These are phyloP conservation scores for Komagataella kurtzmanii DNA, from an alignment of 805 yeast species.

Conservation along the genomic window DNA sequence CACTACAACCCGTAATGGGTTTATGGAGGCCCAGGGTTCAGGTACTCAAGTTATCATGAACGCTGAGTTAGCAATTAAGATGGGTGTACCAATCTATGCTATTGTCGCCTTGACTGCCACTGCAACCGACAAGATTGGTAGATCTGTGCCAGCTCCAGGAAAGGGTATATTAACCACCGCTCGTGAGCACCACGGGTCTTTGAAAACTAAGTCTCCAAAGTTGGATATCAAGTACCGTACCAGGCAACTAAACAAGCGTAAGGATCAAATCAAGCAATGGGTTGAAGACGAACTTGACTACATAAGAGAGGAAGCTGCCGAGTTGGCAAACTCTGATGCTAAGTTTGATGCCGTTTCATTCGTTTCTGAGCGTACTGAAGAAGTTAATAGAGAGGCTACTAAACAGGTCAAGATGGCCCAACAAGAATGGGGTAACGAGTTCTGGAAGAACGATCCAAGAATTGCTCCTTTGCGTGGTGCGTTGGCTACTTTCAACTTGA, in stretches of 20 bases:
- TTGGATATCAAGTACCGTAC: constrained; percentile 87
- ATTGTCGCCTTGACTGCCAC: constrained; percentile 89
- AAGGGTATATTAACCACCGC: constrained; percentile 98
- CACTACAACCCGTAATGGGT: constrained; percentile 91
- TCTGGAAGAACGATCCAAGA: constrained; percentile 82
- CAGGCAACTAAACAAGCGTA: constrained; percentile 77
- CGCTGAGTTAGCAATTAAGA: constrained; percentile 83
- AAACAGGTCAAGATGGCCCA: constrained; percentile 83
- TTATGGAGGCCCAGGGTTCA: constrained; percentile 99
- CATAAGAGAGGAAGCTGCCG: constrained; percentile 58
- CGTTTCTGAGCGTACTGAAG: constrained; percentile 76
- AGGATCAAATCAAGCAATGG: constrained; percentile 70
- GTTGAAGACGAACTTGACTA: constrained; percentile 65
- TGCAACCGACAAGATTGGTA: constrained; percentile 96
- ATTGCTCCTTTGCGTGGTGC: constrained; percentile 97
- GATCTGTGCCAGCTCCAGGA: constrained; percentile 99
- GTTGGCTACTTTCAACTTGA: constrained; percentile 83
- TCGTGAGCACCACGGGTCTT: constrained; percentile 75
- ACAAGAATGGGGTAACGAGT: constrained; percentile 90
- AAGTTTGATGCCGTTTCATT: constrained; percentile 40
- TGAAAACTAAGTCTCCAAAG: constrained; percentile 68
- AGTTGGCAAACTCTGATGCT: constrained; percentile 28
- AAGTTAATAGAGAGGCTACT: constrained; percentile 70
- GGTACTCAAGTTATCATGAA: constrained; percentile 96
- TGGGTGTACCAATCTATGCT: constrained; percentile 99